Percentiles rank a stretch among this genome's conserved stretches.
These are phyloP conservation scores for Dryas alaskensis DNA, from an alignment of 306 rosid species.

Conservation along the genomic window DNA sequence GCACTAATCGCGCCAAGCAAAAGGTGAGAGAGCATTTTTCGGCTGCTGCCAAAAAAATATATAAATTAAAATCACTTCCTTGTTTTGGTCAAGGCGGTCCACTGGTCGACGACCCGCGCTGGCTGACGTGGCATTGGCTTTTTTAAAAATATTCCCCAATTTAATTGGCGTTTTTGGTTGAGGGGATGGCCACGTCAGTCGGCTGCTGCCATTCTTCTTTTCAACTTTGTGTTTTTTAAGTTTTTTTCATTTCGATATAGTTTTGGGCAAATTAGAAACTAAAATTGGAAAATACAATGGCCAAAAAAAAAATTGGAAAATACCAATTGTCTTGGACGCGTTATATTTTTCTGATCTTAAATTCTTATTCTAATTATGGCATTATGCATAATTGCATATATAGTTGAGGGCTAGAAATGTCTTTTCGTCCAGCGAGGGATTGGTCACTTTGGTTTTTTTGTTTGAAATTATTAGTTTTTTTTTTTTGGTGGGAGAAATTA, in stretches of 20 bases:
- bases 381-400: background rate
- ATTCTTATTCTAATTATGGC: no score
- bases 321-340: no score
- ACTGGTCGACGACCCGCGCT: constrained; percentile 20
- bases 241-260: no score
- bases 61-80: background rate
- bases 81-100: background rate
- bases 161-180: constrained; percentile 4
- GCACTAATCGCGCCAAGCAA: constrained; percentile 96
- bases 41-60: background rate
- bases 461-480: background rate
- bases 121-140: constrained; percentile 40
- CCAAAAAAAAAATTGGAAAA: no score
- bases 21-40: constrained; percentile 53
- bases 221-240: no score
- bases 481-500: background rate
- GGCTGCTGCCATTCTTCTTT: background rate
- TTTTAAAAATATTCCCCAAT: constrained; percentile 19
- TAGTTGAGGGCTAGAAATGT: constrained; percentile 11
- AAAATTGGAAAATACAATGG: no score
- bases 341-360: no score
- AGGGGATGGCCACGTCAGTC: constrained; percentile 26
- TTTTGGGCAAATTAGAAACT: no score
- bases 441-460: background rate
- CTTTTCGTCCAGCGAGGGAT: background rate